These are phyloP conservation scores for Globisporangium acanthophoron DNA, from an alignment of 352 stramenopile genomes.

Conservation along the genomic window DNA sequence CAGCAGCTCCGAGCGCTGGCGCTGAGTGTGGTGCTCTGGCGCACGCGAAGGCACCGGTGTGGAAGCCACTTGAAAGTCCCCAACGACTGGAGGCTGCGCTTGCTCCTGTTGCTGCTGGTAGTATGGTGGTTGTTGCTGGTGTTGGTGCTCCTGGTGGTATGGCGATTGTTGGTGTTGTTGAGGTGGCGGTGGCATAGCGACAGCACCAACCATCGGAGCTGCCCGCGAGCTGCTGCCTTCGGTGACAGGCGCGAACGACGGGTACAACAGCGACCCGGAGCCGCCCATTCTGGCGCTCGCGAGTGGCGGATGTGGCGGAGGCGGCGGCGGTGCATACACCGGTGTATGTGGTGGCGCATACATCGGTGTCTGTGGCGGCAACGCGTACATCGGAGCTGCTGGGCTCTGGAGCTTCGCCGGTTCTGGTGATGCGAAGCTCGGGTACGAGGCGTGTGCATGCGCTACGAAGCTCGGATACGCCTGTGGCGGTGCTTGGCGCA, in stretches of 20 bases:
- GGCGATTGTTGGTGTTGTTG: too few relatives aligned
- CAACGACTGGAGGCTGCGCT: background rate
- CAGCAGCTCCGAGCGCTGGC: background rate
- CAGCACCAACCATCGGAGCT: background rate
- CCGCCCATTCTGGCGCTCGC: background rate
- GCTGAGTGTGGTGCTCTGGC: background rate
- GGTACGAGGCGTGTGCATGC: background rate
- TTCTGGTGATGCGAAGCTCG: background rate
- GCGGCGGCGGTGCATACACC: background rate
- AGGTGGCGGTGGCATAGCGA: background rate
- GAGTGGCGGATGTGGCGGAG: background rate
- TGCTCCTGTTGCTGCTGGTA: background rate
- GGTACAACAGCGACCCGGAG: slow-evolving; percentile 14
- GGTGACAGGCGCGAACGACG: slow-evolving; percentile 16
- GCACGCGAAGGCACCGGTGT: background rate
- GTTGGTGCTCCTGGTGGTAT: background rate
- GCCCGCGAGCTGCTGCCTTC: background rate
- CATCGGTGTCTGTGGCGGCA: background rate
- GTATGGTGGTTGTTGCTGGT: too few relatives aligned
- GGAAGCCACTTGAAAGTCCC: background rate
- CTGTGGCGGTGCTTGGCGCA: background rate
- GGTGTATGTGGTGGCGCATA: too few relatives aligned
- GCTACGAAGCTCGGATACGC: background rate
- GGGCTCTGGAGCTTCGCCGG: background rate
- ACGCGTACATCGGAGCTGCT: background rate